phyloP scores from a whole-genome alignment of 1,284 basidiomycete genomes.

The Trichosporon ovoides region DNA sequence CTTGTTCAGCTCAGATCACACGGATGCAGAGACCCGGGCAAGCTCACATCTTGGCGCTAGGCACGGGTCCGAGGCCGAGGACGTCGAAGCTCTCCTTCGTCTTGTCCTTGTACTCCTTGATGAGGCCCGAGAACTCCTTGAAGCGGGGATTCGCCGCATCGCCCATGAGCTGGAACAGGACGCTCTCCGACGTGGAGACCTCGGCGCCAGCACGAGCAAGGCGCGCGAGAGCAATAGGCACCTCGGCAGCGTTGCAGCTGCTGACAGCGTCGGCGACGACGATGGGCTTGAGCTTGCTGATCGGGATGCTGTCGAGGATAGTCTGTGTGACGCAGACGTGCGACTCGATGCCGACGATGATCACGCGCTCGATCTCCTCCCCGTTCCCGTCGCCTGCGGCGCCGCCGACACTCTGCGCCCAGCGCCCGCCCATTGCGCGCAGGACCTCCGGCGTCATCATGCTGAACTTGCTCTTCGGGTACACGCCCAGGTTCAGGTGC shows the following conservation, averaged over 20 bases:
- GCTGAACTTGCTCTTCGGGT: constrained; percentile 72
- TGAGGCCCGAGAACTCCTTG: constrained; percentile 64
- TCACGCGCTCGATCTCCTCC: constrained; percentile 55
- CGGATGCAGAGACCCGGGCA: not conserved
- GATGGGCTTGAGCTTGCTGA: constrained; percentile 41
- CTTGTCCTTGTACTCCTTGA: constrained; percentile 68
- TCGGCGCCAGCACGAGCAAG: constrained; percentile 70
- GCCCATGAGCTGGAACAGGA: constrained; percentile 63
- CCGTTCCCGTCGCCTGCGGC: not conserved
- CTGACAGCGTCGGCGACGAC: constrained; percentile 81
- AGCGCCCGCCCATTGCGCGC: constrained; percentile 50
- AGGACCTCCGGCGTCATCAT: constrained; percentile 70
- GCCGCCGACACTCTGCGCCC: constrained; percentile 2
- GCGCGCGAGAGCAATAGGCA: constrained; percentile 52
- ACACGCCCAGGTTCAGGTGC: constrained; percentile 54
- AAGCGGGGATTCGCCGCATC: constrained; percentile 66
- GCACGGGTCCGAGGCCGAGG: constrained; percentile 10
- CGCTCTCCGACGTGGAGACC: constrained; percentile 74
- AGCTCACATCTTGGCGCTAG: constrained; percentile 8
- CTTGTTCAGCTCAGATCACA: not conserved
- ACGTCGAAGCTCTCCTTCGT: constrained; percentile 51
- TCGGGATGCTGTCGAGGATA: constrained; percentile 53
- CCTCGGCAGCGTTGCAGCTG: constrained; percentile 61
- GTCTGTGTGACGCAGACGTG: constrained; percentile 88
- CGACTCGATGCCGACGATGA: constrained; percentile 83